A percentile compares a stretch with the other conserved stretches of the same genome.
Evolutionary conservation across 345 rosid species (phyloP).

Genomic region (Murraya paniculata): DNA sequence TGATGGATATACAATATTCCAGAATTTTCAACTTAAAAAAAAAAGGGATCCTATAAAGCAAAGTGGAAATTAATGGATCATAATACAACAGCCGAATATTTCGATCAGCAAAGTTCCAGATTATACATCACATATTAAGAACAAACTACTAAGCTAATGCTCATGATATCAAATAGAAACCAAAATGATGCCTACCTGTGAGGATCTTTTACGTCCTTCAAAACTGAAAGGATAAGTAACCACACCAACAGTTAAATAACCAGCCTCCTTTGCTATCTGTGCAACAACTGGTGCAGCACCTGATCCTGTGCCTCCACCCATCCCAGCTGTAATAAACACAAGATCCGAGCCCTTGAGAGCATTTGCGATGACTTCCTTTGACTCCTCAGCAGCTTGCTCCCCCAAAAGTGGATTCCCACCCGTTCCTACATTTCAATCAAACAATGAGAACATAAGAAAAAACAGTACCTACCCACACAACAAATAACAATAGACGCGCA

Average conservation of each 20-base stretch:
- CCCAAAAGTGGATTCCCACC: slow-evolving; percentile 97
- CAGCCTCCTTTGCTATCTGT: slow-evolving; percentile 86
- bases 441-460: slow-evolving; percentile 1
- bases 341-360: slow-evolving; percentile 98
- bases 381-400: slow-evolving; percentile 98
- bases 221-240: slow-evolving; percentile 98
- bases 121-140: neutral
- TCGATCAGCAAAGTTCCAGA: neutral
- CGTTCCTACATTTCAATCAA: slow-evolving; percentile 56
- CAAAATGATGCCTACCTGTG: slow-evolving; percentile 54
- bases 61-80: neutral
- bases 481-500: slow-evolving; percentile 7
- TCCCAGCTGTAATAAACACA: slow-evolving; percentile 96
- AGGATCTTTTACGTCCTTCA: slow-evolving; percentile 94
- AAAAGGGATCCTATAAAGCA: neutral
- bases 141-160: neutral
- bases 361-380: slow-evolving; percentile 80
- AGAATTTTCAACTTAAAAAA: neutral
- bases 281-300: slow-evolving; percentile 99
- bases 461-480: neutral
- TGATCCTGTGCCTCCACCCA: slow-evolving; percentile 99
- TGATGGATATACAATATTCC: neutral
- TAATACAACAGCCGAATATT: neutral
- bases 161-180: neutral
- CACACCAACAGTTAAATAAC: slow-evolving; percentile 95